Conservation (phyloP, 192 early-diverging fungal species). For the Linnemannia hyalina region DNA sequence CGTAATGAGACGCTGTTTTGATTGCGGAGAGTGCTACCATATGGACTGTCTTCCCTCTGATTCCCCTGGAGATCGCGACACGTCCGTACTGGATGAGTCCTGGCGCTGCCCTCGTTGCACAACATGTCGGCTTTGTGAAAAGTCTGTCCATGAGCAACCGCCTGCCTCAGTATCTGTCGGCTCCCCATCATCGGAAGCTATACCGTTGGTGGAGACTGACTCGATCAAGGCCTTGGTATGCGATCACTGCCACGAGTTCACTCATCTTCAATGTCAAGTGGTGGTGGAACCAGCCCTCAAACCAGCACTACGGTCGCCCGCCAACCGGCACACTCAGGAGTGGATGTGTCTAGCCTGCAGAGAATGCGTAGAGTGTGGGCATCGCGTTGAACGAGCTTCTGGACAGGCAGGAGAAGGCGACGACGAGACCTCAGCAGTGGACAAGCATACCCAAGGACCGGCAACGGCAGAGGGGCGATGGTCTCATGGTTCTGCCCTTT, state of each 20-base stretch:
- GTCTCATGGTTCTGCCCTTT: conserved; percentile 64
- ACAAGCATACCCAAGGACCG: neutral
- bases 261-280: conserved; percentile 44
- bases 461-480: conserved; percentile 38
- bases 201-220: neutral
- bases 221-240: conserved; percentile 27
- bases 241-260: conserved; percentile 13
- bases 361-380: conserved; percentile 52
- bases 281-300: conserved; percentile 29
- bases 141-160: conserved; percentile 18
- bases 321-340: neutral
- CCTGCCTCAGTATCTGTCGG: neutral
- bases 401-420: neutral
- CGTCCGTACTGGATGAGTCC: neutral
- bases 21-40: conserved; percentile 67
- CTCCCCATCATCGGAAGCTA: neutral
- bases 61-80: neutral
- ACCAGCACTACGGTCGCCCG: neutral
- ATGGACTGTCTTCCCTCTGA: conserved; percentile 48
- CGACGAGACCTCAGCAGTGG: neutral
- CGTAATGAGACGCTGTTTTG: conserved; percentile 47
- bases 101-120: conserved; percentile 43
- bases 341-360: conserved; percentile 47
- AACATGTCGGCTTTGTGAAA: conserved; percentile 21
- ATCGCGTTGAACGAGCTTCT: neutral